Evolutionary conservation across 148 eudicot genomes (phyloP), one percentile per base, ranked within the genome.

Genomic region (Camellia granthamiana): DNA sequence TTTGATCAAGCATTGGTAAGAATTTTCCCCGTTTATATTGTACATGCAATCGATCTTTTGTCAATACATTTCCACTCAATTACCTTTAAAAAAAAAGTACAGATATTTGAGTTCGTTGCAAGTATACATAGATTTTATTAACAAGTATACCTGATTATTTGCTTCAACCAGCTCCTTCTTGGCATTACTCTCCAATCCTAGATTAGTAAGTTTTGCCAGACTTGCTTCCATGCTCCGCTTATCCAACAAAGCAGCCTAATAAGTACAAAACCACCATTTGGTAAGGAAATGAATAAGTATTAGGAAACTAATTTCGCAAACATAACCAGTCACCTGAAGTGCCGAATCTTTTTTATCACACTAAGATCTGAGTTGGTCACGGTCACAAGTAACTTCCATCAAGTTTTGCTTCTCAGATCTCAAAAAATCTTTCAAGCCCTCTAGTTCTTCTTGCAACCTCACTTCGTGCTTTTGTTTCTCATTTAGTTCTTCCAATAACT

Each of bases 401-500:
- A 90, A 62, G 77, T 86, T 87, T 68, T 90, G 84, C 83, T 86
- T 90, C 77, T 97, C 93, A 47, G 81, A 72, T 66, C 74, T 85
- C 78, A 85, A 79, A 19, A 82, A 74, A 44, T 88, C 91, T 86
- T 89, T 89, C 82, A 92, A 79, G 71, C 82, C 79, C 82, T 91
- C 90, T 76, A 94, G 60, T 79, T 97, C 98, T 84, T 92, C 90
- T 78, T 84, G 90, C 85, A 91, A 75, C 43, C 78, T 79, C 51
- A 69, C 83, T 86, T 91, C 93, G 78, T 87, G 77, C 65, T 84
- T 88, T 74, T 90, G 90, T 83, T 90, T 93, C 82, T 92, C 98
- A 76, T 82, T 91, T 60, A 96, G 80, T 79, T 94, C 94, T 77
- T 86, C 92, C 74, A 84, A 74, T 85, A 96, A 84, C 99, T 96